These are phyloP conservation scores for Neopestalotiopsis clavispora DNA, from an alignment of 2,329 filamentous ascomycete species.

Conservation along the genomic window DNA sequence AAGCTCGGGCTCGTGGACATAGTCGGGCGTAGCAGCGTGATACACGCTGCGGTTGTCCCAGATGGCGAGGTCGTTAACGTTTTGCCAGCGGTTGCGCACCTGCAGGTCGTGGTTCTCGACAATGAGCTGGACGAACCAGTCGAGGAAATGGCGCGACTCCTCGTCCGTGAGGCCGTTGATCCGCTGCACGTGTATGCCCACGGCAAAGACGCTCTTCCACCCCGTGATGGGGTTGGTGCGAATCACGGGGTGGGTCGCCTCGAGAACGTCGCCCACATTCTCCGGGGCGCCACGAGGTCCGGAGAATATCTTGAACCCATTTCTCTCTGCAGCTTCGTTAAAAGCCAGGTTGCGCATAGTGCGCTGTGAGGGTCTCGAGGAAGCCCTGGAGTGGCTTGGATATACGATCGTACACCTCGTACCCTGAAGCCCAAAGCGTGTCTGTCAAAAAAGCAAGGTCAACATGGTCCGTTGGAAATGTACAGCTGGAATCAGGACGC, in stretches of 20 bases:
- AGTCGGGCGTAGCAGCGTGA: conserved; percentile 59
- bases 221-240: conserved; percentile 64
- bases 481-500: neutral
- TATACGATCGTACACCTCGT: conserved; percentile 70
- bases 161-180: conserved; percentile 55
- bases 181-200: conserved; percentile 51
- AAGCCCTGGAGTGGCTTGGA: conserved; percentile 61
- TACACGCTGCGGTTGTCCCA: conserved; percentile 64
- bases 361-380: conserved; percentile 62
- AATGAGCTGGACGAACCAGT: conserved; percentile 57
- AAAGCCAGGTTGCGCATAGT: conserved; percentile 58
- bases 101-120: conserved; percentile 62
- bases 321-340: conserved; percentile 48
- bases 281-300: conserved; percentile 53
- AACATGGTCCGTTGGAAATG: neutral
- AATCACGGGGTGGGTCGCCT: conserved; percentile 58
- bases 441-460: conserved; percentile 35
- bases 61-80: conserved; percentile 55
- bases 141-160: conserved; percentile 53
- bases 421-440: conserved; percentile 71
- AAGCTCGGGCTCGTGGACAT: conserved; percentile 37
- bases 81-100: conserved; percentile 50
- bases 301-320: conserved; percentile 51
- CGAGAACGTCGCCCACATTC: conserved; percentile 53
- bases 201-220: conserved; percentile 60